Base-by-base conservation (phyloP, 2,329 filamentous ascomycete species). In the Septoria linicola region DNA sequence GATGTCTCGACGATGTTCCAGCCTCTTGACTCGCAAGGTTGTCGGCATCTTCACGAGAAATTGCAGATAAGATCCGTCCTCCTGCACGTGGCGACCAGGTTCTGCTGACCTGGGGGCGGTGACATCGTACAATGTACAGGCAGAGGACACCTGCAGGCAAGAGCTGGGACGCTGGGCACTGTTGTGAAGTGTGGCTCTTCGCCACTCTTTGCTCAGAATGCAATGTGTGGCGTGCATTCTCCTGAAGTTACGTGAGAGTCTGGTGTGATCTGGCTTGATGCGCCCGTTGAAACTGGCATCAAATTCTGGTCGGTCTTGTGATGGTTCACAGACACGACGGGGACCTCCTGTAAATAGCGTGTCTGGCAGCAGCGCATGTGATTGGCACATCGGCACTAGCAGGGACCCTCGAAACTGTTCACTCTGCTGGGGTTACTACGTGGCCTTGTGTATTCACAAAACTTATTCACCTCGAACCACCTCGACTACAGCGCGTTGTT, bases 11-110 rank as follows among this genome's bases (percentile, higher is more conserved):
- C n/a, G n/a, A n/a, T n/a, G n/a, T n/a, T n/a, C n/a, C 23, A 10
- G 23, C 23, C 5, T 27, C 23, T 27, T 27, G 23, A 27, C 23
- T 27, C 23, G 23, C 27, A 19, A 43, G 41, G 27, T 34, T 43
- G 11, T 25, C 17, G 41, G 17, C 41, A 34, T 13, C 41, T n/a
- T n/a, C n/a, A n/a, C n/a, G 17, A 30, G 41, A 31, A 14, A 32
- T 17, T 19, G 32, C 32, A 27, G 43, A 46, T 46, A 46, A 46
- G 43, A 46, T 46, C 34, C 43, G 43, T 39, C 32, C 10, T 20
- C 13, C 11, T 8, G 32, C 43, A 46, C 43, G 43, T 46, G 43
- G 32, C n/a, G 16, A 14, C 43, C 43, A 21, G 43, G 43, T 46
- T 46, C 32, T 45, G 8, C 16, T 17, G 20, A 4, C 13, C 11